Conservation (phyloP, 345 rosid genomes). For the Ricinus communis region DNA sequence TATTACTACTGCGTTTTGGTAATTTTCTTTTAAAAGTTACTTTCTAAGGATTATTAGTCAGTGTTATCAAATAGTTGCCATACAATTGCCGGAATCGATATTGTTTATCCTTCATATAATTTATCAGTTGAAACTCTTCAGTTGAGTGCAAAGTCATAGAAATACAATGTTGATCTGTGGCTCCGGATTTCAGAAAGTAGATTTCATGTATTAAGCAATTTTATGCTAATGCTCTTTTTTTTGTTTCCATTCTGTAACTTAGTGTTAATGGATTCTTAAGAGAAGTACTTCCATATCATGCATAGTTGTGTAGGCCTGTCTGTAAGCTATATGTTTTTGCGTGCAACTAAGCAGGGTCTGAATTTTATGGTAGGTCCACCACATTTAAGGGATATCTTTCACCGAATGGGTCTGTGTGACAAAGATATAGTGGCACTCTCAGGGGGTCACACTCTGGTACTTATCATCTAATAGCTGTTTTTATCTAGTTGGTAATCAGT, state of each 20-base stretch:
- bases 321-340: neutral
- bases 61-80: neutral
- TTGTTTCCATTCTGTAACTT: neutral
- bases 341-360: neutral
- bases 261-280: neutral
- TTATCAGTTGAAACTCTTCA: neutral
- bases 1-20: neutral
- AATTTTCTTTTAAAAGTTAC: neutral
- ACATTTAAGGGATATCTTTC: conserved; percentile 79
- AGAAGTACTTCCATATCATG: neutral
- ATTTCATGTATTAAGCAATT: neutral
- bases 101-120: neutral
- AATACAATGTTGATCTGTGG: neutral
- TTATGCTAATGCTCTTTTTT: neutral
- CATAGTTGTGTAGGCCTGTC: neutral
- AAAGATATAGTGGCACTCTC: conserved; percentile 84
- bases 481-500: neutral
- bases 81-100: neutral
- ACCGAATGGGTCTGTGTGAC: conserved; percentile 86
- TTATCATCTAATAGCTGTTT: conserved; percentile 9
- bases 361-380: conserved; percentile 45
- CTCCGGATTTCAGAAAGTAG: neutral
- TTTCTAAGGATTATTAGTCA: neutral
- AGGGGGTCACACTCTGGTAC: conserved; percentile 53
- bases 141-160: neutral